Percentiles rank a stretch among this genome's conserved stretches.
phyloP scores from a whole-genome alignment of 257 asterid species.

The Plantago elongata region DNA sequence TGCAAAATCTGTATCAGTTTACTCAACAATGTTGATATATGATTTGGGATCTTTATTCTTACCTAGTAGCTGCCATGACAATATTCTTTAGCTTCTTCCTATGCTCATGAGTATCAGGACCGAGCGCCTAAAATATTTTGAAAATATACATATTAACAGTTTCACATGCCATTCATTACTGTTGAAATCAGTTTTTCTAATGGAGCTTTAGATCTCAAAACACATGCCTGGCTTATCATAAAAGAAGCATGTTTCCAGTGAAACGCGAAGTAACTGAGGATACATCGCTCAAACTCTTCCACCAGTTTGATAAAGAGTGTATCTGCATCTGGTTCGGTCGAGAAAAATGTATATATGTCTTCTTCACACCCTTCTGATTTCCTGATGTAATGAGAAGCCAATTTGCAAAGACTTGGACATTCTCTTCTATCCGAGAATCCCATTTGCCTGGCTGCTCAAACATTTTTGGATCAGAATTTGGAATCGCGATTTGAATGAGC shows the following conservation, averaged over 20 bases:
- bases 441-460: slow-evolving; percentile 77
- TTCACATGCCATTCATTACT: not conserved
- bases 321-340: slow-evolving; percentile 64
- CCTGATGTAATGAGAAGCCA: slow-evolving; percentile 79
- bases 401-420: slow-evolving; percentile 73
- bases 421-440: slow-evolving; percentile 70
- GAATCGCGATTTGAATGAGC: not conserved
- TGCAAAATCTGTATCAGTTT: not conserved
- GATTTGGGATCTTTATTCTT: not conserved
- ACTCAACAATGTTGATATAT: not conserved
- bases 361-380: slow-evolving; percentile 80
- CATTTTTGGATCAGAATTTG: slow-evolving; percentile 1
- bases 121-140: slow-evolving; percentile 48
- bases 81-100: slow-evolving; percentile 78
- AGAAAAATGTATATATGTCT: slow-evolving; percentile 62
- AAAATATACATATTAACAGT: not conserved
- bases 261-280: slow-evolving; percentile 86
- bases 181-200: not conserved
- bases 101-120: slow-evolving; percentile 59
- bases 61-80: slow-evolving; percentile 96
- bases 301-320: slow-evolving; percentile 86
- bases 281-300: slow-evolving; percentile 85
- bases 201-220: slow-evolving; percentile 7
- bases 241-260: slow-evolving; percentile 78
- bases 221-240: slow-evolving; percentile 77